Conservation (phyloP, 2,329 filamentous ascomycete genomes). For the Hirsutella rhossiliensis region DNA sequence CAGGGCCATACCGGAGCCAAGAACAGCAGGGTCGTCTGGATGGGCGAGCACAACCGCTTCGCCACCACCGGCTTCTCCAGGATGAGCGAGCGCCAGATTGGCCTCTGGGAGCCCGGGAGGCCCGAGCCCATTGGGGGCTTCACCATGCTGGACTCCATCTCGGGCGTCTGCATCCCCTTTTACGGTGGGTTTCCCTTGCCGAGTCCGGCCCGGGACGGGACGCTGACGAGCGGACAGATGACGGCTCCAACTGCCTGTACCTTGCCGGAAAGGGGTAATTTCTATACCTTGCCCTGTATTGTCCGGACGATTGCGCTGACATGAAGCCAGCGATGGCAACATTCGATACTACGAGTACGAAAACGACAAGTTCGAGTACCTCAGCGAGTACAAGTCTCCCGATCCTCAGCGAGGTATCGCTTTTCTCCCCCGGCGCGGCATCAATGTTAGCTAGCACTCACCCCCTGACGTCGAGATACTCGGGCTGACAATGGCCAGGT, state of each 20-base stretch:
- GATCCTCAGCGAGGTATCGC: constrained; percentile 92
- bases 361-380: constrained; percentile 96
- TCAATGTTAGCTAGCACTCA: constrained; percentile 52
- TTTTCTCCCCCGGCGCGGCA: constrained; percentile 87
- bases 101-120: constrained; percentile 84
- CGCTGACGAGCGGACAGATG: constrained; percentile 40
- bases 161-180: constrained; percentile 98
- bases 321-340: constrained; percentile 69
- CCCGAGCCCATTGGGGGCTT: constrained; percentile 84
- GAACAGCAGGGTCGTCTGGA: constrained; percentile 93
- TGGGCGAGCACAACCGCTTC: constrained; percentile 92
- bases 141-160: constrained; percentile 84
- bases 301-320: constrained; percentile 5
- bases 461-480: neutral
- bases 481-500: constrained; percentile 36
- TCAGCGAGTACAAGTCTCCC: constrained; percentile 93
- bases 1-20: constrained; percentile 86
- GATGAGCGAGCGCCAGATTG: constrained; percentile 96
- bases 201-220: neutral
- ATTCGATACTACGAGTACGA: constrained; percentile 98
- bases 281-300: neutral
- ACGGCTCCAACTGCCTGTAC: constrained; percentile 89
- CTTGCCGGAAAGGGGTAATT: constrained; percentile 90
- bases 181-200: constrained; percentile 51
- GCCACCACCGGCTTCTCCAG: constrained; percentile 94